Conservation (phyloP, 305 asterid genomes). For the Solanum hybrid region DNA sequence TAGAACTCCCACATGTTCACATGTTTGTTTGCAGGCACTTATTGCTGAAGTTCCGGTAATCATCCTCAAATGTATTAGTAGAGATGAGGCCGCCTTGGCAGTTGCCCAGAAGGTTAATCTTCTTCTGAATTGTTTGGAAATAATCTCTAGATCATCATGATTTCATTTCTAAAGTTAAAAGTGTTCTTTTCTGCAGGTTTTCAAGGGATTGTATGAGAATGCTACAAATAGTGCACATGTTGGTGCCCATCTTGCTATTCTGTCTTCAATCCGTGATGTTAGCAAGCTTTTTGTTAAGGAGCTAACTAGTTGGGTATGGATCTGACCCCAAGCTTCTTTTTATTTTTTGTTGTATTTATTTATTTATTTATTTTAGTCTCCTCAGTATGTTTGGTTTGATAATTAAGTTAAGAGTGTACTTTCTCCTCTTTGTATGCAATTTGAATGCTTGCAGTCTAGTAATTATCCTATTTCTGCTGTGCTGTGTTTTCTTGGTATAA, state of each 20-base stretch:
- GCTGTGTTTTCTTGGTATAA: background rate
- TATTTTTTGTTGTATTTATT: background rate
- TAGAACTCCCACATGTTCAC: background rate
- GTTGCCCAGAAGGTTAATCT: slow-evolving; percentile 83
- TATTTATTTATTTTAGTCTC: background rate
- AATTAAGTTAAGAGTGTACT: background rate
- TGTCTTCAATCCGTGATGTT: slow-evolving; percentile 89
- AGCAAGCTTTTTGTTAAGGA: slow-evolving; percentile 97
- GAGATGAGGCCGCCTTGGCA: slow-evolving; percentile 97
- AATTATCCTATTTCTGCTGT: background rate
- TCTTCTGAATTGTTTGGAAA: slow-evolving; percentile 1
- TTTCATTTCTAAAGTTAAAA: background rate
- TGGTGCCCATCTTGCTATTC: slow-evolving; percentile 72
- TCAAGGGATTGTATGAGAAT: slow-evolving; percentile 88
- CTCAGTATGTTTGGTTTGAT: background rate
- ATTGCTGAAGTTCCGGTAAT: slow-evolving; percentile 92
- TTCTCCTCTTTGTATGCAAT: background rate
- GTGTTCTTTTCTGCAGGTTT: slow-evolving; percentile 42
- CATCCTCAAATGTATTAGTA: slow-evolving; percentile 76
- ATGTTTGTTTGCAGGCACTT: slow-evolving; percentile 42
- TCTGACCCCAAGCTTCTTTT: background rate
- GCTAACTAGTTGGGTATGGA: slow-evolving; percentile 97
- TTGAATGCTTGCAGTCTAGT: background rate
- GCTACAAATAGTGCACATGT: slow-evolving; percentile 62
- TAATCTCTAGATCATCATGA: background rate